Conservation (phyloP, 768 basidiomycete species). For the Butyriboletus loyo region DNA sequence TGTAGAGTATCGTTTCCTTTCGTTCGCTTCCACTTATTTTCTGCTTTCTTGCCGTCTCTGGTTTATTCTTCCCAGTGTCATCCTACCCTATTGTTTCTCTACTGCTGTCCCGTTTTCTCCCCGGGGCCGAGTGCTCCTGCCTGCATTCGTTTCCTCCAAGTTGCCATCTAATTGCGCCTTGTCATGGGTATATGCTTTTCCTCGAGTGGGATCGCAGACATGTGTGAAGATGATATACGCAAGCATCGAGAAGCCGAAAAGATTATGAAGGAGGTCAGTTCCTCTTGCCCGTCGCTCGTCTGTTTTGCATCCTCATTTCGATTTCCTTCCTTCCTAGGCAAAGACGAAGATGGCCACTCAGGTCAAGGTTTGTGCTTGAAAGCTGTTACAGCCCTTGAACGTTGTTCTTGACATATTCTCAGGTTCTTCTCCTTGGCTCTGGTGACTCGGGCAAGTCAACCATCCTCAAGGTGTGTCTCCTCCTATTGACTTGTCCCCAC, state of each 20-base stretch:
- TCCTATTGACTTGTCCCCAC: neutral
- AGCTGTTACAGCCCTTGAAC: neutral
- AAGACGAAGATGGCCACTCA: slow-evolving; percentile 67
- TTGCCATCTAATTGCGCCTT: neutral
- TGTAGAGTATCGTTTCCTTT: slow-evolving; percentile 1
- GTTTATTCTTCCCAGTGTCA: neutral
- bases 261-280: slow-evolving; percentile 67
- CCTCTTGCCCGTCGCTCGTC: neutral
- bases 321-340: slow-evolving; percentile 44
- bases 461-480: slow-evolving; percentile 64
- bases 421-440: slow-evolving; percentile 89
- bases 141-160: slow-evolving; percentile 1
- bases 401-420: neutral
- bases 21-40: neutral
- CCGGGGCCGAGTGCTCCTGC: slow-evolving; percentile 15
- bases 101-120: neutral
- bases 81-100: neutral
- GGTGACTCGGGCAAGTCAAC: slow-evolving; percentile 95
- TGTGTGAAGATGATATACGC: slow-evolving; percentile 66
- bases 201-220: slow-evolving; percentile 48
- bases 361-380: slow-evolving; percentile 62
- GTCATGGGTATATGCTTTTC: slow-evolving; percentile 82
- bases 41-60: neutral
- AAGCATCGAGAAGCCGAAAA: slow-evolving; percentile 72
- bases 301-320: neutral